Conservation (phyloP, 2,329 filamentous ascomycete genomes). For the Xylaria sp. region DNA sequence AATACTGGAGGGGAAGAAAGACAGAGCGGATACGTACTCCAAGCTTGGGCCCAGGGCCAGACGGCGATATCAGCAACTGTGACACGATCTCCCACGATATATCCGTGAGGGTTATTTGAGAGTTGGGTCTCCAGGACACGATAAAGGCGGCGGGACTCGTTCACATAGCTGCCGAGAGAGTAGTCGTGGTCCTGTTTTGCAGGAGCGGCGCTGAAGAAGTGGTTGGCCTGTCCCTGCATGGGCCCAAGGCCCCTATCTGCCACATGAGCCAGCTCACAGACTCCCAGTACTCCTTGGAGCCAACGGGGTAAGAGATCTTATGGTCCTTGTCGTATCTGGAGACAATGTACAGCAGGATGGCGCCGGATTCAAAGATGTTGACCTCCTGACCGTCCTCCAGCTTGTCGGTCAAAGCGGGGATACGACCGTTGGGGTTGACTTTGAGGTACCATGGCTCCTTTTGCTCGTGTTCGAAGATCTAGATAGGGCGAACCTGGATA, state of each 20-base stretch:
- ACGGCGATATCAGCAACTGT: slow-evolving; percentile 82
- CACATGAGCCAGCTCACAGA: slow-evolving; percentile 42
- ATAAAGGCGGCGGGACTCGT: slow-evolving; percentile 85
- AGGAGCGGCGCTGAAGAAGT: slow-evolving; percentile 48
- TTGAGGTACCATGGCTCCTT: slow-evolving; percentile 80
- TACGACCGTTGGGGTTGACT: slow-evolving; percentile 92
- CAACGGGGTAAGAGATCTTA: slow-evolving; percentile 75
- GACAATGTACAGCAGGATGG: slow-evolving; percentile 83
- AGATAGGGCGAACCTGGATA: slow-evolving; percentile 18
- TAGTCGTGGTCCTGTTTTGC: slow-evolving; percentile 84
- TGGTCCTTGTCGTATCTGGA: slow-evolving; percentile 81
- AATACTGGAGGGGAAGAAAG: background rate
- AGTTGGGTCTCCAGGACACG: slow-evolving; percentile 78
- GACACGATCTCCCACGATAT: slow-evolving; percentile 71
- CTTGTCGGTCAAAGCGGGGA: slow-evolving; percentile 84
- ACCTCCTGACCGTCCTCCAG: slow-evolving; percentile 76
- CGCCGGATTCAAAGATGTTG: slow-evolving; percentile 81
- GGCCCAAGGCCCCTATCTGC: slow-evolving; percentile 33
- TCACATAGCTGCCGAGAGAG: slow-evolving; percentile 80
- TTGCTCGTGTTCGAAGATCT: slow-evolving; percentile 27
- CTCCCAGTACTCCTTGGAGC: slow-evolving; percentile 46
- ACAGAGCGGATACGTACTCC: too few species aligned
- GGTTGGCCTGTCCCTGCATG: slow-evolving; percentile 21
- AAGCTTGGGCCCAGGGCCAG: slow-evolving; percentile 71
- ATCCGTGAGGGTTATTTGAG: slow-evolving; percentile 61